A percentile compares a stretch with the other conserved stretches of the same genome.
Conservation (phyloP, 2,329 filamentous ascomycete genomes). For the Phyllosticta paracitricarpa region DNA sequence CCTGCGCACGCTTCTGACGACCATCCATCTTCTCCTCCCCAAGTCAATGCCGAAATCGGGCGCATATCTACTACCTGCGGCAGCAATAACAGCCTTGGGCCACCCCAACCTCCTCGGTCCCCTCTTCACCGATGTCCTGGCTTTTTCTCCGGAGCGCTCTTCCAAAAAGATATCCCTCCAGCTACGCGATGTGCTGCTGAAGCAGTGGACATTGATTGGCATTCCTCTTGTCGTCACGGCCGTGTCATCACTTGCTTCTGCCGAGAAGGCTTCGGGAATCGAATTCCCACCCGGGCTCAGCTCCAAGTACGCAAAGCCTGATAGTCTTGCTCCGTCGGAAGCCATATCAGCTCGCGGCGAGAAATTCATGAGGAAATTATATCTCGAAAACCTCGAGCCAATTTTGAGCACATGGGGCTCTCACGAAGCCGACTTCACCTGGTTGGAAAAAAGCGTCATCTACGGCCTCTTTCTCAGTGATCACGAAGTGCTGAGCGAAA, state of each 20-base stretch:
- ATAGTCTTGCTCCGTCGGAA: background rate
- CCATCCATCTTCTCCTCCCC: background rate
- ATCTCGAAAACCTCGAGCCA: background rate
- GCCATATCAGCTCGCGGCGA: background rate
- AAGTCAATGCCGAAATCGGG: background rate
- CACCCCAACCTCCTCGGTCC: conserved; percentile 6
- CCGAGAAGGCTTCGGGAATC: background rate
- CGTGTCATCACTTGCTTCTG: background rate
- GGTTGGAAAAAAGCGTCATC: conserved; percentile 45
- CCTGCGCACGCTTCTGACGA: conserved; percentile 3
- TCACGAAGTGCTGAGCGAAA: conserved; percentile 42
- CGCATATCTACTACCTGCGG: conserved; percentile 2
- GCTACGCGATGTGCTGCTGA: conserved; percentile 7
- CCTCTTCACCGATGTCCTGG: background rate
- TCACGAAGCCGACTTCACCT: conserved; percentile 18
- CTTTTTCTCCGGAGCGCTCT: background rate
- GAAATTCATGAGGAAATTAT: background rate
- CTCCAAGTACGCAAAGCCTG: background rate
- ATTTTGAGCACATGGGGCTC: background rate
- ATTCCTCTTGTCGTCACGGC: conserved; percentile 7
- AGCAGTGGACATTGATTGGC: conserved; percentile 6
- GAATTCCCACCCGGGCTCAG: background rate
- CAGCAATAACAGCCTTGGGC: conserved; percentile 1
- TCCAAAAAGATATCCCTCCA: conserved; percentile 4
- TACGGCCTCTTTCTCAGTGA: conserved; percentile 51